These are phyloP conservation scores for Chaetomium globosum DNA, from an alignment of 2,329 filamentous ascomycete species.

Conservation along the genomic window DNA sequence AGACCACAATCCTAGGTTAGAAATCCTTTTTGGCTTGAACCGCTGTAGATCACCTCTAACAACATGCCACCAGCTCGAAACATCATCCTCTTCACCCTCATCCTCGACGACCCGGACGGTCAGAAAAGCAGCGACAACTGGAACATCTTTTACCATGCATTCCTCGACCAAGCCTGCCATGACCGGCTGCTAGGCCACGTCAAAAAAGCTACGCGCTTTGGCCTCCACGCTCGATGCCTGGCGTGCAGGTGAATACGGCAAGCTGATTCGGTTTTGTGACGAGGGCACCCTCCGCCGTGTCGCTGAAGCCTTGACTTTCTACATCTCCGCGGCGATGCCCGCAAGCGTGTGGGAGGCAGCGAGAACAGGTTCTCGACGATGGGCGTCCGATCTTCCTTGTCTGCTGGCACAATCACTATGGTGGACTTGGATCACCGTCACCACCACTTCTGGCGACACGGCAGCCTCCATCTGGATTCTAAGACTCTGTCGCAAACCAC, in stretches of 20 bases:
- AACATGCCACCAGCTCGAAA: constrained; percentile 52
- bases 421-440: not conserved
- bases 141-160: constrained; percentile 59
- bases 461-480: constrained; percentile 4
- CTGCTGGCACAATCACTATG: not conserved
- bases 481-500: not conserved
- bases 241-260: constrained; percentile 49
- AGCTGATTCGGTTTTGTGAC: constrained; percentile 23
- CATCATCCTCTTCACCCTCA: constrained; percentile 53
- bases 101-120: constrained; percentile 47
- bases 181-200: constrained; percentile 47
- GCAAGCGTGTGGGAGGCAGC: not conserved
- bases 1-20: constrained; percentile 52
- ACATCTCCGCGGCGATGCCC: constrained; percentile 8
- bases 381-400: not conserved
- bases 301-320: constrained; percentile 13
- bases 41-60: constrained; percentile 10
- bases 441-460: constrained; percentile 10
- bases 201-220: constrained; percentile 45
- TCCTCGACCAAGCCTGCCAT: constrained; percentile 45
- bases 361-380: not conserved
- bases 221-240: constrained; percentile 48
- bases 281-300: constrained; percentile 7
- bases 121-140: constrained; percentile 45
- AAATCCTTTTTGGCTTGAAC: not conserved